Evolutionary conservation across 768 basidiomycete species (phyloP).

Genomic region (Mrakia gelida): DNA sequence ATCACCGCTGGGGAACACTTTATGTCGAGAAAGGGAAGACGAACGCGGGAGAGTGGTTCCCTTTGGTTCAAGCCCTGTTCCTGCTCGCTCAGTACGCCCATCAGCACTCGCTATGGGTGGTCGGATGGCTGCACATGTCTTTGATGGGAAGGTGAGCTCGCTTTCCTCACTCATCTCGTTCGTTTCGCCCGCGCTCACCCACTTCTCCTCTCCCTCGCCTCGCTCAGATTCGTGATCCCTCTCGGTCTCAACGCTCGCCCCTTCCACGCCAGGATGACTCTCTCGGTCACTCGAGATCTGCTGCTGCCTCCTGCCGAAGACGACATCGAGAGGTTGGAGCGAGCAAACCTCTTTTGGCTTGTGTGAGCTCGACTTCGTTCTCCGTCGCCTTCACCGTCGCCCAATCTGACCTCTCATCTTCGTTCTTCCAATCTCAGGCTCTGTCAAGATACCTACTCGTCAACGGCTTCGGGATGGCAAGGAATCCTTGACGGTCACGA

Average conservation of each 20-base stretch:
- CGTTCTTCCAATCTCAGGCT: background rate
- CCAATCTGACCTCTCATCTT: background rate
- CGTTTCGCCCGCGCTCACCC: background rate
- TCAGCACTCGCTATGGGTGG: background rate
- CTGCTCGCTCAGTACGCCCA: conserved; percentile 3
- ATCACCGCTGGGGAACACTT: background rate
- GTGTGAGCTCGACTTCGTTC: background rate
- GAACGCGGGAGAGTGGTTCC: background rate
- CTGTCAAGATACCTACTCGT: conserved; percentile 1
- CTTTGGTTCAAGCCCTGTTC: background rate
- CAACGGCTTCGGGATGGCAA: background rate
- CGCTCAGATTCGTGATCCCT: background rate
- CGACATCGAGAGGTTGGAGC: background rate
- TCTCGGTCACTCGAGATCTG: background rate
- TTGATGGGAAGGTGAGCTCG: background rate
- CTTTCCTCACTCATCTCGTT: background rate
- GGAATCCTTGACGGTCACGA: background rate
- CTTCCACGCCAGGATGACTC: background rate
- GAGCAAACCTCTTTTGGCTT: background rate
- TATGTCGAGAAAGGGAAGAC: conserved; percentile 1
- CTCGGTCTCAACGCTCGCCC: conserved; percentile 13
- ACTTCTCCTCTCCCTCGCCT: background rate
- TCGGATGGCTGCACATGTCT: background rate
- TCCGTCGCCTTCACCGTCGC: background rate
- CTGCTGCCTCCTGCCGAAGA: background rate